Base-by-base conservation (phyloP, 2,329 filamentous ascomycete species). In the Dendryphion nanum region DNA sequence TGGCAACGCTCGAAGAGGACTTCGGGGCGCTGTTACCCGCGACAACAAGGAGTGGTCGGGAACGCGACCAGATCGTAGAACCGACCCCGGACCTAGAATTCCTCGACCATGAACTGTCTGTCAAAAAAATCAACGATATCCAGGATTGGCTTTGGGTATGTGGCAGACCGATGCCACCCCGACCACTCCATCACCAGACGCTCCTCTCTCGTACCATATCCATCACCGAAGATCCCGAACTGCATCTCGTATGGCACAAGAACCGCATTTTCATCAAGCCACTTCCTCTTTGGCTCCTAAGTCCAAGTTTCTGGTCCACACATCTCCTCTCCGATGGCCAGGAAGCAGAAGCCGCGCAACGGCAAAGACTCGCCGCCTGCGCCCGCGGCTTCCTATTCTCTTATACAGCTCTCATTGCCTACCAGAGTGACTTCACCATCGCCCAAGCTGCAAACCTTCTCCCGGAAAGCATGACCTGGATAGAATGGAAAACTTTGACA, bases 151-250 rank as follows among this genome's bases (percentile, higher is more conserved):
- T 51, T 19, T 48, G 40, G 42, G 30, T 44, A 35, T 42, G 42
- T 26, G 48, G 48, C 15, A 24, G 28, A 17, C 42, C 48, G 4
- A 30, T 4, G n/a, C 19, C 40, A 18, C 40, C 45, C 29, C 35
- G 48, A 18, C 41, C 48, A 18, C 30, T 51, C n/a, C 64, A 69
- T 37, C 33, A 49, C 6, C 61, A 67, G 30, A 40, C 41, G 13
- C 38, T 60, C 2, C 47, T 59, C 8, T 44, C 43, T 1, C 61
- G 63, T 10, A 31, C 45, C 2, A 61, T 70, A 14, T 15, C 64
- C 2, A 28, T 66, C 13, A 58, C 60, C 4, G 65, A 70, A 41
- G 45, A 63, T 17, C 45, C 57, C 2, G 55, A 64, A 21, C 44
- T 66, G 7, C 65, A 70, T 43, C 48, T 70, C 0, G 53, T 67